These are phyloP conservation scores for Cymbopogon citratus DNA, from an alignment of 176 grass and related monocot species.

Conservation along the genomic window DNA sequence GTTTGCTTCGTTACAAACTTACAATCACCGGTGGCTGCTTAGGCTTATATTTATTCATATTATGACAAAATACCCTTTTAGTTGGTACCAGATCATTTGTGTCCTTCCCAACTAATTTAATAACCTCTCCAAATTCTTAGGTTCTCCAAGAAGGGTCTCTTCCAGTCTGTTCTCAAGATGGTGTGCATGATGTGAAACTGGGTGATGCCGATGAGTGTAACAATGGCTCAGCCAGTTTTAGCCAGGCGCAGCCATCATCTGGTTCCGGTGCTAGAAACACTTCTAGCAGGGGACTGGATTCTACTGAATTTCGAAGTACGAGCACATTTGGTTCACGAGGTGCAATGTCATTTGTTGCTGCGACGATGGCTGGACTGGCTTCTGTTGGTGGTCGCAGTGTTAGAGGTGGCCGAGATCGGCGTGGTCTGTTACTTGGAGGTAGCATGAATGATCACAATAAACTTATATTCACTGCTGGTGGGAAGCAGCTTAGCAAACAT, in stretches of 20 bases:
- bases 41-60: background rate
- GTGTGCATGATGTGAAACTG: slow-evolving; percentile 88
- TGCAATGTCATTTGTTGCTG: slow-evolving; percentile 93
- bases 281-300: slow-evolving; percentile 36
- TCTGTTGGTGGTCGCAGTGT: slow-evolving; percentile 64
- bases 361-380: slow-evolving; percentile 87
- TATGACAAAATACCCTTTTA: slow-evolving; percentile 6
- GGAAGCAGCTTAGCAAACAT: slow-evolving; percentile 82
- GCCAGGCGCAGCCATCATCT: slow-evolving; percentile 50
- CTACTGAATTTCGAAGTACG: slow-evolving; percentile 53
- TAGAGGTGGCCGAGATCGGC: slow-evolving; percentile 65
- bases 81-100: background rate
- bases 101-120: slow-evolving; percentile 16
- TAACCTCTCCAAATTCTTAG: slow-evolving; percentile 28
- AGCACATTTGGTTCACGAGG: slow-evolving; percentile 69
- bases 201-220: slow-evolving; percentile 55
- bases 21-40: background rate
- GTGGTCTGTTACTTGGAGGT: slow-evolving; percentile 49
- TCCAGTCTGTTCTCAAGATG: slow-evolving; percentile 67
- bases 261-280: slow-evolving; percentile 55
- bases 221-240: slow-evolving; percentile 47
- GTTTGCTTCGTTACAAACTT: background rate
- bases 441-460: slow-evolving; percentile 54
- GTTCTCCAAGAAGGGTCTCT: slow-evolving; percentile 53
- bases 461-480: slow-evolving; percentile 72